phyloP scores from a whole-genome alignment of 1,284 basidiomycete genomes.

The Heterobasidion irregulare region DNA sequence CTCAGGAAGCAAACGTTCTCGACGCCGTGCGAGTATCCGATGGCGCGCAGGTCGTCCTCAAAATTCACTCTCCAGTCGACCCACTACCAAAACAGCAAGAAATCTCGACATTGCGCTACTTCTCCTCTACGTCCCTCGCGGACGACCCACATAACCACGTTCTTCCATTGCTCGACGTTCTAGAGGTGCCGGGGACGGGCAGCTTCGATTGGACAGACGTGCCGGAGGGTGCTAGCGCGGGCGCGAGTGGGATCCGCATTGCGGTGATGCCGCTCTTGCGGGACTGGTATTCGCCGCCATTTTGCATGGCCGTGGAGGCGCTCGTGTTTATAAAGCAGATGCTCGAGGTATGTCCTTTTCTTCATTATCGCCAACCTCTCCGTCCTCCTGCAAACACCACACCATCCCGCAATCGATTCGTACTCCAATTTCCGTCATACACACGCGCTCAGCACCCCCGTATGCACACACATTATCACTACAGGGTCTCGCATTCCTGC shows the following conservation, averaged over 20 bases:
- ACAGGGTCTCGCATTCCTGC: slow-evolving; percentile 1
- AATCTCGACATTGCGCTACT: neutral
- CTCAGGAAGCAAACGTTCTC: neutral
- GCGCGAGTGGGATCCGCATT: neutral
- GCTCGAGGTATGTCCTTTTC: neutral
- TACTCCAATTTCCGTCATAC: no score
- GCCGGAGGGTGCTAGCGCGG: neutral
- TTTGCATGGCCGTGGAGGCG: slow-evolving; percentile 1
- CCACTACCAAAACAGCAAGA: neutral
- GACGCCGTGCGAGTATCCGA: neutral
- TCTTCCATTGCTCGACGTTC: slow-evolving; percentile 1
- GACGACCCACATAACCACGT: neutral
- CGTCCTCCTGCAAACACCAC: neutral
- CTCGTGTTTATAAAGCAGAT: neutral
- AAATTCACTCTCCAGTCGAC: neutral
- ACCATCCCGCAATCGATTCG: no score
- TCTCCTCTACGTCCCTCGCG: neutral
- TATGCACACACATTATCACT: no score
- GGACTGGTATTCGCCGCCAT: neutral
- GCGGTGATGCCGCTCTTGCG: slow-evolving; percentile 1
- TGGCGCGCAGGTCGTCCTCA: neutral
- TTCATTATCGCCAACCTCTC: neutral
- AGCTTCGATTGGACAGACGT: no score
- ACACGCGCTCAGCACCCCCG: no score
- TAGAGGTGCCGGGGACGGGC: neutral